Evolutionary conservation across 1,284 basidiomycete genomes (phyloP), one percentile per base, ranked within the genome.

Genomic region (Kalmanozyma brasiliensis): DNA sequence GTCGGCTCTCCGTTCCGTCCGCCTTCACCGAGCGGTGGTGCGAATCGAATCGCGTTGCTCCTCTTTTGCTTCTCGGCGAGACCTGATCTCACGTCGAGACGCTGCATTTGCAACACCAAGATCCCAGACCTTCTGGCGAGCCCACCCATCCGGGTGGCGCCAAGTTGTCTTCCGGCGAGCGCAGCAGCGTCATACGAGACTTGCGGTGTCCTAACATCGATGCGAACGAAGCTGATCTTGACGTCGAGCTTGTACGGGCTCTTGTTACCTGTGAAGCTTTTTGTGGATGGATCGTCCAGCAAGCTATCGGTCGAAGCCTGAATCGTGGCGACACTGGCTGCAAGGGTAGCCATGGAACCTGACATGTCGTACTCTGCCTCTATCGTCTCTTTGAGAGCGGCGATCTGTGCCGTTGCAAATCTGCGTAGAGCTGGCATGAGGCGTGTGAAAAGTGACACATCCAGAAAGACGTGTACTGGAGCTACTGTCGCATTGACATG

Each of bases 401-500:
- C 46, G 14, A 61, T 19, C 36, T 61, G 49, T n/a, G 60, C 41
- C 16, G 51, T 33, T n/a, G 56, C 55, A 32, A 51, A 49, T 42
- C 51, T 52, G 38, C 55, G 62, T 41, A 69, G 29, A 38, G 60
- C 55, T 13, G 71, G 75, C 38, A 68, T 49, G 8, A 68, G 35
- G 8, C 76, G 49, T 19, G 70, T 66, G 8, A 56, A 56, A 7
- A 73, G 42, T 3, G 76, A 76, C 8, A 64, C 34, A 34, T 78
- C 76, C 8, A 67, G 41, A 33, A 78, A 76, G 16, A 66, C 26
- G 37, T 78, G 76, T 0, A 76, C 37, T 2, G 74, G 72, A 10
- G 65, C 68, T 0, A 74, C 33, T 4, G 20, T 20, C 8, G 34
- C 58, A 2, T 16, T 34, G 29, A 69, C 24, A 8, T 16, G 37